Evolutionary conservation across 2,329 filamentous ascomycete genomes (phyloP).

Genomic region (Verticillium nonalfalfae): DNA sequence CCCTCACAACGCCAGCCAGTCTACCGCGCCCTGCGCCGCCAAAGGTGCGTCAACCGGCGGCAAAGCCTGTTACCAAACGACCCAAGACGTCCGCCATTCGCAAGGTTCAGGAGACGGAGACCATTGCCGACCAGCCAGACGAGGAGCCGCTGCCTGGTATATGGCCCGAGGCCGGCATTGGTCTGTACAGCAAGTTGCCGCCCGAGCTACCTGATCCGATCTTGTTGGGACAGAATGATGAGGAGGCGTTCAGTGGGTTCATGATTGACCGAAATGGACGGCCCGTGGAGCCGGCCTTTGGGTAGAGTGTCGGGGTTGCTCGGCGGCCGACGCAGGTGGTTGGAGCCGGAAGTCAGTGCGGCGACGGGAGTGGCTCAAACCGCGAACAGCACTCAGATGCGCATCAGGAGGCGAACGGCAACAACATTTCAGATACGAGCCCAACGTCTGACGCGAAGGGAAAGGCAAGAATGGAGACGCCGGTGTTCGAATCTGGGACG

Average conservation of each 20-base stretch:
- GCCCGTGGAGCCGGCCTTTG: slow-evolving; percentile 20
- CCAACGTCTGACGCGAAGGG: neutral
- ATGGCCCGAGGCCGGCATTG: slow-evolving; percentile 32
- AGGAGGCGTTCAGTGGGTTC: slow-evolving; percentile 37
- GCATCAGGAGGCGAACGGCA: neutral
- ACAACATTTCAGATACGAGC: neutral
- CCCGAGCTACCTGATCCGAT: slow-evolving; percentile 29
- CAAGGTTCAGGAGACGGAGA: slow-evolving; percentile 22
- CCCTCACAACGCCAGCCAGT: neutral
- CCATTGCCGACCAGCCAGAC: slow-evolving; percentile 16
- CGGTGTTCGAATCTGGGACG: neutral
- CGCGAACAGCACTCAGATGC: neutral
- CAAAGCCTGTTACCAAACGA: slow-evolving; percentile 15
- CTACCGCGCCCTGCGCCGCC: neutral
- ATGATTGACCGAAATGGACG: slow-evolving; percentile 29
- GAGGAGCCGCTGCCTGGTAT: slow-evolving; percentile 27
- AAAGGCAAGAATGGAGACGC: neutral
- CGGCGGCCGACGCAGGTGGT: neutral
- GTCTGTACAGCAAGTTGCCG: slow-evolving; percentile 29
- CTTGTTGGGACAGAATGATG: slow-evolving; percentile 32
- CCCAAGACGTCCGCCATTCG: slow-evolving; percentile 23
- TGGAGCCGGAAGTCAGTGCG: neutral
- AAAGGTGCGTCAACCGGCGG: neutral
- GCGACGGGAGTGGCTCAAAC: neutral
- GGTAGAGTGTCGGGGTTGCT: neutral